Percentiles rank a stretch among this genome's conserved stretches.
phyloP scores from a whole-genome alignment of 139 green algal species.

The Micractinium conductrix region DNA sequence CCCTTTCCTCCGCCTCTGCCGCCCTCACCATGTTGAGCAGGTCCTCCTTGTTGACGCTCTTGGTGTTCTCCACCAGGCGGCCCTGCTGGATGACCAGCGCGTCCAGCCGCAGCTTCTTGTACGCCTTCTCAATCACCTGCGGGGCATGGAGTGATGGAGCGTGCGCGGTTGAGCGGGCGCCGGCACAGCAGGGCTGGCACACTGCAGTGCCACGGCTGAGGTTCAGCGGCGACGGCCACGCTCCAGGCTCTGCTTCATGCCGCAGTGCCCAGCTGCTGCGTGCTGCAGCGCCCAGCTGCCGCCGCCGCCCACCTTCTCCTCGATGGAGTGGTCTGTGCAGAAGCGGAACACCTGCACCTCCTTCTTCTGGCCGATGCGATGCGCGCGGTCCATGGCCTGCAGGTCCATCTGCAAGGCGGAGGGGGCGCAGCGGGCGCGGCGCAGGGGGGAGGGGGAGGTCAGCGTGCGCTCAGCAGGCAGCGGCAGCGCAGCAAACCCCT shows the following conservation, averaged over 20 bases:
- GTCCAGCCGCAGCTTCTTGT: conserved; percentile 99
- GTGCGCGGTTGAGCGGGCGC: background rate
- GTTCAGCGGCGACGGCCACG: too few species aligned
- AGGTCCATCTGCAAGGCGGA: conserved; percentile 79
- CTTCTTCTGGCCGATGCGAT: conserved; percentile 99
- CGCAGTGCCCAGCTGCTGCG: too few species aligned
- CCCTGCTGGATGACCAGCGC: conserved; percentile 99
- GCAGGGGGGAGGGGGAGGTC: background rate
- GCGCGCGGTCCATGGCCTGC: conserved; percentile 98
- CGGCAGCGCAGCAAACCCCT: too few species aligned
- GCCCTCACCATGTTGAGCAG: conserved; percentile 93
- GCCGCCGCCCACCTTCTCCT: conserved; percentile 91
- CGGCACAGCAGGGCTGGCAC: background rate
- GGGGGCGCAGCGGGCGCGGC: background rate
- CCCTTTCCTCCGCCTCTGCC: too few species aligned
- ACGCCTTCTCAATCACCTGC: conserved; percentile 99
- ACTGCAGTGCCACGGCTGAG: background rate
- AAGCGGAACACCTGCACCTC: conserved; percentile 99
- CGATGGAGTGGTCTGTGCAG: conserved; percentile 96
- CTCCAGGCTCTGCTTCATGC: too few species aligned
- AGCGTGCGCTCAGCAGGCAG: too few species aligned
- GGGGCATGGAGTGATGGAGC: background rate
- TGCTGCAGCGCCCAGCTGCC: too few species aligned
- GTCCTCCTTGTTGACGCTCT: conserved; percentile 97
- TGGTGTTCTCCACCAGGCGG: conserved; percentile 90